Percentiles rank a stretch among this genome's conserved stretches.
phyloP scores from a whole-genome alignment of 2,329 filamentous ascomycete species.

The Pseudocercospora cruenta region DNA sequence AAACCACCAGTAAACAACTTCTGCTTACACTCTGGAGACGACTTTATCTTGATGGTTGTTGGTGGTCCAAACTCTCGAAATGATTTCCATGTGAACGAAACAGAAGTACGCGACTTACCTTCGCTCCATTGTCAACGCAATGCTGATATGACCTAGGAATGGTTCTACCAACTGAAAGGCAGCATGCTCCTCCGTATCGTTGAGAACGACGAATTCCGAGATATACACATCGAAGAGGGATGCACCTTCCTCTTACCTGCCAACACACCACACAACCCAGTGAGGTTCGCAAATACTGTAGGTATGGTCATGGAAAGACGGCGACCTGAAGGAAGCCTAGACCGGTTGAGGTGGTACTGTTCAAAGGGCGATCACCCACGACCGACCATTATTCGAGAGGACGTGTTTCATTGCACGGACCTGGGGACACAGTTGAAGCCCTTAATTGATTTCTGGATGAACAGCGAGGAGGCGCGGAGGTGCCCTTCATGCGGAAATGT shows the following conservation, averaged over 20 bases:
- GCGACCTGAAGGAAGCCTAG: conserved; percentile 69
- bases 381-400: conserved; percentile 79
- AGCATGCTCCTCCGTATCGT: conserved; percentile 93
- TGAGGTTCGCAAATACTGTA: conserved; percentile 91
- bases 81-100: conserved; percentile 97
- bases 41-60: conserved; percentile 87
- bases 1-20: conserved; percentile 97
- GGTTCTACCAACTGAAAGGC: conserved; percentile 96
- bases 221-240: conserved; percentile 87
- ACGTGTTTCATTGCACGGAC: conserved; percentile 83
- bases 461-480: conserved; percentile 67
- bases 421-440: conserved; percentile 92
- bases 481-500: conserved; percentile 71
- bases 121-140: not conserved
- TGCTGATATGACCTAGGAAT: conserved; percentile 63
- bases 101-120: conserved; percentile 52
- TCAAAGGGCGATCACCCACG: conserved; percentile 56
- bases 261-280: conserved; percentile 91
- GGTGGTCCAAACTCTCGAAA: conserved; percentile 93
- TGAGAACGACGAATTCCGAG: conserved; percentile 71
- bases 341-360: conserved; percentile 92
- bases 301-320: conserved; percentile 89
- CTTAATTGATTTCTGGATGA: conserved; percentile 80
- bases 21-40: conserved; percentile 89
- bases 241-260: conserved; percentile 90